Evolutionary conservation across 768 basidiomycete species (phyloP).

Genomic region (Gelatoporia subvermispora): DNA sequence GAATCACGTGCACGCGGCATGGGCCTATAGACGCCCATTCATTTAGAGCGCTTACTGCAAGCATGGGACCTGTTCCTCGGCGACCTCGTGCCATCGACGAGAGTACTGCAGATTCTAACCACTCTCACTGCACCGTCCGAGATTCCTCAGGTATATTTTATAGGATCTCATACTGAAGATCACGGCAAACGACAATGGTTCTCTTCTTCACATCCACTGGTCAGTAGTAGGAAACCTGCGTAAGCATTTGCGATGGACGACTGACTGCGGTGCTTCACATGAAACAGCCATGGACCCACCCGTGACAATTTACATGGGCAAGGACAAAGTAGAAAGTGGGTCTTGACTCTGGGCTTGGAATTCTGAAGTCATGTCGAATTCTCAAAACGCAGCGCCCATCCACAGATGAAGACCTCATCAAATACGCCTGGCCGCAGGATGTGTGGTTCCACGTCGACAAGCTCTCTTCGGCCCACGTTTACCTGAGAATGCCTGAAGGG

Average conservation of each 20-base stretch:
- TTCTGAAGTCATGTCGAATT: background rate
- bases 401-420: conserved; percentile 91
- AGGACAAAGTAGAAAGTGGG: conserved; percentile 94
- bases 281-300: conserved; percentile 58
- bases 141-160: too few relatives aligned
- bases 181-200: conserved; percentile 40
- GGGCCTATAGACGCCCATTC: too few relatives aligned
- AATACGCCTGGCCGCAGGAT: conserved; percentile 86
- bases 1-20: too few relatives aligned
- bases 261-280: background rate
- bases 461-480: conserved; percentile 94
- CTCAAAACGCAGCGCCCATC: background rate
- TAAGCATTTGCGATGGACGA: background rate
- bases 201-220: conserved; percentile 56
- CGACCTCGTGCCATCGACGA: too few relatives aligned
- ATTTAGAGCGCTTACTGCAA: too few relatives aligned
- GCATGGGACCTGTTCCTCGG: too few relatives aligned
- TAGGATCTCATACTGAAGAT: too few relatives aligned
- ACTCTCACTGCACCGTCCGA: too few relatives aligned
- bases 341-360: conserved; percentile 4
- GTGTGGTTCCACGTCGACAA: conserved; percentile 98
- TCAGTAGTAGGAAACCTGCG: conserved; percentile 7
- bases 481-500: conserved; percentile 80
- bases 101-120: too few relatives aligned
- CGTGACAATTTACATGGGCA: conserved; percentile 85